A percentile compares a stretch with the other conserved stretches of the same genome.
Conservation (phyloP, 129 eudicot species). For the Escallonia rubra region DNA sequence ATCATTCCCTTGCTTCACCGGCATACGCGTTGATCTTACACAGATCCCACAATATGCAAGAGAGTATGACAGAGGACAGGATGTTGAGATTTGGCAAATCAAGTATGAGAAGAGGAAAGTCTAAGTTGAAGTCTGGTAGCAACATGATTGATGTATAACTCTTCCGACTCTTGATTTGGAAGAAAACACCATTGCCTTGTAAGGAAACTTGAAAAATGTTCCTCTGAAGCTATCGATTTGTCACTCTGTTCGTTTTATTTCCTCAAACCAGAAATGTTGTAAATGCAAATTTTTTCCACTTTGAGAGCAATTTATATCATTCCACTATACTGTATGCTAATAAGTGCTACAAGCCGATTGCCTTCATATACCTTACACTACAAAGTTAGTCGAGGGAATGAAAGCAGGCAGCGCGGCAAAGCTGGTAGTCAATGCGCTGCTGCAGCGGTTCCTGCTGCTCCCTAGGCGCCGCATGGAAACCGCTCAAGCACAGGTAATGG, state of each 20-base stretch:
- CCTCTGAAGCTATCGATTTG: too few relatives aligned
- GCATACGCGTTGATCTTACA: conserved; percentile 50
- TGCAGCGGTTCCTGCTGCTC: conserved; percentile 95
- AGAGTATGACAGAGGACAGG: conserved; percentile 63
- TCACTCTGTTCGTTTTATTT: too few relatives aligned
- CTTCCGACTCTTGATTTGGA: not conserved
- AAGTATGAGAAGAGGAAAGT: conserved; percentile 27
- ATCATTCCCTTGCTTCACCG: conserved; percentile 38
- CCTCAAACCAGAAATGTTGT: too few relatives aligned
- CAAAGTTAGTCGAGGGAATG: conserved; percentile 36
- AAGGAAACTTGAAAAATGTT: too few relatives aligned
- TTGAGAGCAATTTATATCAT: too few relatives aligned
- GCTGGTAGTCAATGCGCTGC: conserved; percentile 83
- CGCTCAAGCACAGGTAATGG: conserved; percentile 88
- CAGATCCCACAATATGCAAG: conserved; percentile 58
- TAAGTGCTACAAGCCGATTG: too few relatives aligned
- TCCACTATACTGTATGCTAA: too few relatives aligned
- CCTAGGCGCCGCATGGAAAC: conserved; percentile 95
- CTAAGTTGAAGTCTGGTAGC: not conserved
- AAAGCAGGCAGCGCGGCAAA: conserved; percentile 97
- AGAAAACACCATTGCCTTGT: too few relatives aligned
- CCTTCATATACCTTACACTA: too few relatives aligned
- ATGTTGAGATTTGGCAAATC: conserved; percentile 85
- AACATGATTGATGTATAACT: not conserved
- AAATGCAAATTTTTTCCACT: too few relatives aligned